A percentile compares a stretch with the other conserved stretches of the same genome.
Evolutionary conservation across 2,329 filamentous ascomycete species (phyloP).

Genomic region (Stagonosporopsis vannaccii): DNA sequence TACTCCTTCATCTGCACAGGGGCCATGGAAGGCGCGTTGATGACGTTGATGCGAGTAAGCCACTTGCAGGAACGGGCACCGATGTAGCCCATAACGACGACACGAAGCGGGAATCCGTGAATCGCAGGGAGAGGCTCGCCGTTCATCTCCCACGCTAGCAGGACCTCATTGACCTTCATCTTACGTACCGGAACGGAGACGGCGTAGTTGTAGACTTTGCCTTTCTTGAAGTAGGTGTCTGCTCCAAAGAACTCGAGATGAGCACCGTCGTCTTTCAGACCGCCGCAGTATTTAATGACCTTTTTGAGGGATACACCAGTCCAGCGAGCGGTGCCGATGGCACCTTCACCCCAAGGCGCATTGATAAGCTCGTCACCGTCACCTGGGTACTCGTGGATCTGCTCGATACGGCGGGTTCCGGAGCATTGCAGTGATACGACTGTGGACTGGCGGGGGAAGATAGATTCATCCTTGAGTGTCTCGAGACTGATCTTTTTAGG

Average conservation of each 20-base stretch:
- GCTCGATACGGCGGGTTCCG: slow-evolving; percentile 73
- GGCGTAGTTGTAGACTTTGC: slow-evolving; percentile 70
- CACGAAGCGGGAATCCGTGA: slow-evolving; percentile 70
- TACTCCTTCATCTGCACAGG: slow-evolving; percentile 72
- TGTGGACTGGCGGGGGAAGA: slow-evolving; percentile 67
- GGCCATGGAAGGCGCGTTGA: slow-evolving; percentile 62
- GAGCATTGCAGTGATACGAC: slow-evolving; percentile 71
- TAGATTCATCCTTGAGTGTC: slow-evolving; percentile 66
- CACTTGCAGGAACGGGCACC: slow-evolving; percentile 70
- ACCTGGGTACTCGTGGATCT: slow-evolving; percentile 70
- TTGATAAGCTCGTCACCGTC: slow-evolving; percentile 68
- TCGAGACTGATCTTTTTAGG: slow-evolving; percentile 64
- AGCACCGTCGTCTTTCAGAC: slow-evolving; percentile 61
- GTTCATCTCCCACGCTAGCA: slow-evolving; percentile 77
- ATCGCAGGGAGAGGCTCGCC: slow-evolving; percentile 68
- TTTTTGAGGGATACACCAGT: slow-evolving; percentile 72
- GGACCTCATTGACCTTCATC: slow-evolving; percentile 70
- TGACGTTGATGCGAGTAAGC: slow-evolving; percentile 69
- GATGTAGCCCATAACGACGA: slow-evolving; percentile 71
- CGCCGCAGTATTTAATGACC: slow-evolving; percentile 74
- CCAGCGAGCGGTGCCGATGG: slow-evolving; percentile 71
- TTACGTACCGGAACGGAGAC: slow-evolving; percentile 73
- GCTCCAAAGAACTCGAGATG: slow-evolving; percentile 74
- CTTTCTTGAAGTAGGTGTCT: slow-evolving; percentile 76
- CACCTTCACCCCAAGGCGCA: slow-evolving; percentile 59